Percentiles rank a stretch among this genome's conserved stretches.
phyloP scores from a whole-genome alignment of 1,284 basidiomycete species.

The Apiotrichum brassicae region DNA sequence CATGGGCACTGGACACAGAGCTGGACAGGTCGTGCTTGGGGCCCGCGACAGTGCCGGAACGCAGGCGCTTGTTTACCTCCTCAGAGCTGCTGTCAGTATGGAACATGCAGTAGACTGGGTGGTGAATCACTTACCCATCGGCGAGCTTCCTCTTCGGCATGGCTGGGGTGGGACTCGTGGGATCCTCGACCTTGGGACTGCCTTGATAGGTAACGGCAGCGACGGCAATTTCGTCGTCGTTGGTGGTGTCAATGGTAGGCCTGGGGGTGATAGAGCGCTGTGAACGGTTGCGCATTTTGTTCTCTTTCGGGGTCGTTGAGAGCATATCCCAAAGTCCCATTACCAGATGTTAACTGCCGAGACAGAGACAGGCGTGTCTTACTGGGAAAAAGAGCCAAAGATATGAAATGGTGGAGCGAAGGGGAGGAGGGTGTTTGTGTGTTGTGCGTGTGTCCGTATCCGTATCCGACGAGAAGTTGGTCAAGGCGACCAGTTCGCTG shows the following conservation, averaged over 20 bases:
- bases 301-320: background rate
- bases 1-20: background rate
- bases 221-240: no score
- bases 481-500: no score
- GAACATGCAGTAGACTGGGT: background rate
- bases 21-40: background rate
- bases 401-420: no score
- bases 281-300: background rate
- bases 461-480: no score
- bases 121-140: background rate
- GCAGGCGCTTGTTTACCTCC: background rate
- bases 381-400: no score
- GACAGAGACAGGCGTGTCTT: no score
- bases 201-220: no score
- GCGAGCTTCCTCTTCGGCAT: background rate
- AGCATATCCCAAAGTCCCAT: conserved; percentile 3
- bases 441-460: no score
- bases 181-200: background rate
- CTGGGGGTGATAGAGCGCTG: background rate
- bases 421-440: no score
- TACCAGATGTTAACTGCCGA: no score
- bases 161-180: background rate
- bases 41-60: background rate
- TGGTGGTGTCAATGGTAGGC: no score
- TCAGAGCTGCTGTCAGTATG: background rate